Base-by-base conservation (phyloP, 352 stramenopile species). In the Phytophthora nicotianae region DNA sequence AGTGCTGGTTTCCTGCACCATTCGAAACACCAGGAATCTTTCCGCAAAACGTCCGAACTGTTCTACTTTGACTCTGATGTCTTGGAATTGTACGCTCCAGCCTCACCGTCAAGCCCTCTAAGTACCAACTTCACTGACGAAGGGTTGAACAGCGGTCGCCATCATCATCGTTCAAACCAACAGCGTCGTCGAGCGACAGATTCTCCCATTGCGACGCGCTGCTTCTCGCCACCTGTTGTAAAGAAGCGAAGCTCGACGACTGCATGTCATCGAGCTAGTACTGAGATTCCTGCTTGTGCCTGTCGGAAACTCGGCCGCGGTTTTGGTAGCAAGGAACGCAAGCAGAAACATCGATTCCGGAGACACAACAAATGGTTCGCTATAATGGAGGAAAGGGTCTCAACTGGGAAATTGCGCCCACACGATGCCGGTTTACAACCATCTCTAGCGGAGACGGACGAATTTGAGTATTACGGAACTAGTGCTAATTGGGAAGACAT, bases 1-100 rank as follows among this genome's bases (percentile, higher is more conserved):
- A 86, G 79, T 53, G 65, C 77, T 9, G 80, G 81, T 8, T 75
- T 88, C n/a, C 48, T 93, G 17, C 83, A 93, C 26, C 83, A 93
- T 47, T 49, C 51, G 5, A 65, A 69, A 3, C 80, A 90, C 62
- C 50, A 75, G 3, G 52, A 72, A 21, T 64, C 67, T 17, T 91
- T 89, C 47, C 62, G 71, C 3, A 86, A 81, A 52, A 68, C 77
- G 11, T 59, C 66, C 8, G 72, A 85, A 58, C 56, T 82, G 33
- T 86, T 81, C 43, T 74, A 74, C 58, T 83, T 90, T 29, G 81
- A 90, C 50, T 59, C 74, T 7, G 38, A 56, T 27, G 49, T 72
- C 33, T 21, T 86, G 51, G 49, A 62, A 35, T 46, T 62, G 53
- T 62, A 74, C 23, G 68, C 68, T n/a, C 62, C 62, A 32, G 50